Conservation (phyloP, 345 rosid genomes). For the Arabidopsis suecica region DNA sequence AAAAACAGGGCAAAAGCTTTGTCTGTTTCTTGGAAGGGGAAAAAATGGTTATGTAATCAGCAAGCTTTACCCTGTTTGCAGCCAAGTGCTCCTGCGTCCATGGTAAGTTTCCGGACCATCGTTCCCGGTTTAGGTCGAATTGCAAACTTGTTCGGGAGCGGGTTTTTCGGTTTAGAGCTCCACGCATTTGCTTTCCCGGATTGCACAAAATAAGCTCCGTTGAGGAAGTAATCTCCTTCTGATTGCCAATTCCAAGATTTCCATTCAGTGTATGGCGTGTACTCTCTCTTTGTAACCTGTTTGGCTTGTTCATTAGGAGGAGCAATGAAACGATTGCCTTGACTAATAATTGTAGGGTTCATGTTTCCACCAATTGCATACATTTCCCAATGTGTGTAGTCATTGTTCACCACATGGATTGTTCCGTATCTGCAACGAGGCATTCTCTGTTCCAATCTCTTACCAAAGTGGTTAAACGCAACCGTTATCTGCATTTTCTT, state of each 20-base stretch:
- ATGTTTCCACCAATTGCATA: too few species aligned
- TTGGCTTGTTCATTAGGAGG: constrained; percentile 52
- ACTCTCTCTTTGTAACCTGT: constrained; percentile 66
- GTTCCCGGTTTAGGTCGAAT: constrained; percentile 59
- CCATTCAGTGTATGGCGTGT: constrained; percentile 54
- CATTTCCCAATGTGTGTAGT: too few species aligned
- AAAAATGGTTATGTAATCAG: constrained; percentile 32
- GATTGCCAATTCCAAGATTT: constrained; percentile 74
- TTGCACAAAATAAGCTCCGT: constrained; percentile 72
- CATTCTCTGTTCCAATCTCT: constrained; percentile 51
- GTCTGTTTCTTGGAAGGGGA: constrained; percentile 11
- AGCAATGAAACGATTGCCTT: constrained; percentile 83
- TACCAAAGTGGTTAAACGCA: constrained; percentile 81
- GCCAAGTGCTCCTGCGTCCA: constrained; percentile 57
- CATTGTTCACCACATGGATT: too few species aligned
- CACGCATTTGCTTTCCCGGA: constrained; percentile 55
- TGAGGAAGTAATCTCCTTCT: constrained; percentile 63
- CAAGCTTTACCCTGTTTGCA: constrained; percentile 46
- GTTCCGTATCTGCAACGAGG: constrained; percentile 63
- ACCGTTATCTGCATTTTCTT: constrained; percentile 68
- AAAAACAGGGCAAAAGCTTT: constrained; percentile 9
- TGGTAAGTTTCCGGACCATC: constrained; percentile 50
- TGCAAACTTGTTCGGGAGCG: constrained; percentile 34
- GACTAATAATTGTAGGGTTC: too few species aligned
- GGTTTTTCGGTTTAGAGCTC: constrained; percentile 23